These are phyloP conservation scores for Russula virescens DNA, from an alignment of 768 basidiomycete species.

Conservation along the genomic window DNA sequence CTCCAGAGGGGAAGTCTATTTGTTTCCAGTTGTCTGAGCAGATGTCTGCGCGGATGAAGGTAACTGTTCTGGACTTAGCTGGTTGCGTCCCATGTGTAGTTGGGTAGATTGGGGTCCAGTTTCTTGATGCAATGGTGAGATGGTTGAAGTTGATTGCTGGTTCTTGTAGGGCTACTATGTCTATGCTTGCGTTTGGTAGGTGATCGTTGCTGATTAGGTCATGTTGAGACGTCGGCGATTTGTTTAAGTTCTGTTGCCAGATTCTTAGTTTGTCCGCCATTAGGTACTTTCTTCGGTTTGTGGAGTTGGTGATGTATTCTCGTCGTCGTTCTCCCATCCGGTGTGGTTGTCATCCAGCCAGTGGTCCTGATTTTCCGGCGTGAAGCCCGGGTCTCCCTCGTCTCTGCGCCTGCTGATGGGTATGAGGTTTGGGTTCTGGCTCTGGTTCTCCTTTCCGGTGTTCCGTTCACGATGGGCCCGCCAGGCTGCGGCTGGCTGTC, in stretches of 20 bases:
- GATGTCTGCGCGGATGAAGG: background rate
- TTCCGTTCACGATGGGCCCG: too few relatives aligned
- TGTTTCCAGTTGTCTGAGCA: background rate
- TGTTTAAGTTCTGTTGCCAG: background rate
- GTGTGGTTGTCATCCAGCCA: too few relatives aligned
- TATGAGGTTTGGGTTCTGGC: too few relatives aligned
- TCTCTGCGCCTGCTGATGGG: too few relatives aligned
- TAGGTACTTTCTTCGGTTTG: too few relatives aligned
- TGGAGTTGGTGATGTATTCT: too few relatives aligned
- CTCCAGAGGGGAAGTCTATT: background rate
- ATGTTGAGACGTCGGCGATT: background rate
- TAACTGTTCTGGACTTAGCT: background rate
- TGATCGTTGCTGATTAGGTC: background rate
- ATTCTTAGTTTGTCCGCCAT: background rate
- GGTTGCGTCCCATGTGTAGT: background rate
- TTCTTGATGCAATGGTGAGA: background rate
- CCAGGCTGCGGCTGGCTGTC: too few relatives aligned
- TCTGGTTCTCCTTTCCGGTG: too few relatives aligned
- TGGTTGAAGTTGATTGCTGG: background rate
- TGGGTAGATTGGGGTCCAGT: background rate
- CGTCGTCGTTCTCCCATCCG: too few relatives aligned
- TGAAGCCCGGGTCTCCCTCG: too few relatives aligned
- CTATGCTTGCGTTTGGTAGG: accelerated
- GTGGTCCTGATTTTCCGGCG: too few relatives aligned
- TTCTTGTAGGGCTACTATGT: background rate